phyloP scores from a whole-genome alignment of 2,329 filamentous ascomycete genomes.

The Claviceps spartinae region DNA sequence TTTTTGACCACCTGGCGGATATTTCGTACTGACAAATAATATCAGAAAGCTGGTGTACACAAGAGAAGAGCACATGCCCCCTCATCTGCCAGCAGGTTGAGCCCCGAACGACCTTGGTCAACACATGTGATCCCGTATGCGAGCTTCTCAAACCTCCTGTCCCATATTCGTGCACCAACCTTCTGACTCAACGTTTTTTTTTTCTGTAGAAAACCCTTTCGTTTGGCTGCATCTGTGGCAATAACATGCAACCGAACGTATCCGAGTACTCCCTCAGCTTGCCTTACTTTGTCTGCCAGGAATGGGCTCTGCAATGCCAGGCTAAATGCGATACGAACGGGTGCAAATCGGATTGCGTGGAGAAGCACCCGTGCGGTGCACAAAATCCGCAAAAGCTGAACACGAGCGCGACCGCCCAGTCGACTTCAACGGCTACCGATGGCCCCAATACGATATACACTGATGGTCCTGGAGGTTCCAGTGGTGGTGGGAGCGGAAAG shows the following conservation, averaged over 20 bases:
- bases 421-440: constrained; percentile 26
- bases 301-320: constrained; percentile 59
- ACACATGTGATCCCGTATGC: constrained; percentile 54
- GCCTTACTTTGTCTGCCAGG: constrained; percentile 62
- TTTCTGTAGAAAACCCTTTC: constrained; percentile 39
- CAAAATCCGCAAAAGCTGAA: constrained; percentile 23
- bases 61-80: constrained; percentile 52
- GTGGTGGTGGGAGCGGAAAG: constrained; percentile 11
- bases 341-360: constrained; percentile 28
- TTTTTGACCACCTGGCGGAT: neutral
- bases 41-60: constrained; percentile 49
- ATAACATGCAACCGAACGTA: constrained; percentile 54
- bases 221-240: constrained; percentile 61
- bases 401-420: constrained; percentile 18
- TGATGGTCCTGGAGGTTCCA: constrained; percentile 8
- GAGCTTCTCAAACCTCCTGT: neutral
- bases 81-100: constrained; percentile 54
- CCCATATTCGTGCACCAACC: too few relatives aligned
- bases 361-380: constrained; percentile 6
- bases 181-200: neutral
- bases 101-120: constrained; percentile 38
- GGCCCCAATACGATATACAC: constrained; percentile 7
- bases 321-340: constrained; percentile 60
- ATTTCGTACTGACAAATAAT: neutral
- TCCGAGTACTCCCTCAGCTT: constrained; percentile 67